Evolutionary conservation across 345 rosid species (phyloP), one percentile per base, ranked within the genome.

Genomic region (Odontarrhena argentea): DNA sequence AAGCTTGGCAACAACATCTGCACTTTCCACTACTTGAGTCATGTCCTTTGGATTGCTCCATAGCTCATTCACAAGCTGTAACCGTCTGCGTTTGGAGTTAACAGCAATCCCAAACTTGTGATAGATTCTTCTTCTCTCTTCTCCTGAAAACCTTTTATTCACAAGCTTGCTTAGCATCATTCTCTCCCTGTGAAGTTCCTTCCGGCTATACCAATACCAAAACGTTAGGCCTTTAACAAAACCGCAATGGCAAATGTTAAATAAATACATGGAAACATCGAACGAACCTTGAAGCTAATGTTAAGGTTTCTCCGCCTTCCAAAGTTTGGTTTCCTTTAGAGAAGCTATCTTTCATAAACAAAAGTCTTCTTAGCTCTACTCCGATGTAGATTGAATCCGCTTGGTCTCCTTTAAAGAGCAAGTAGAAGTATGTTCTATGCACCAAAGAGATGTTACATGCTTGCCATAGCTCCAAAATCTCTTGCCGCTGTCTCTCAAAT

Each of bases 351-450:
- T 84, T 80, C 66, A 94, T 87, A 84, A 91, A 91, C 70, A 85
- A 77, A 53, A 94, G 96, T 74, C 99, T 81, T 74, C 93, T 80
- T 42, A 83, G 82, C 84, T 94, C 99, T n/a, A 94, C 99, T 66
- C 85, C 99, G 71, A 88, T 76, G 83, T 94, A 94, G 51, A 88
- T 83, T 55, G 92, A 88, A 82, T 94, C 99, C 8, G 83, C 55
- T 5, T 84, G 84, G 64, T 94, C 96, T 46, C 99, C 99, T 77
- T 83, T 87, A 54, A 94, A 88, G 41, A 94, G 96, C 78, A 94
- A 78, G 81, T 81, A 88, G 70, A 91, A 94, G 69, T 91, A 94
- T 10, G 99, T 94, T 78, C 99, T 81, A 78, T 94, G 96, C 51
- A 88, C 80, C 80, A 94, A 67, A 37, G 99, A 86, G 60, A 91